Base-by-base conservation (phyloP, 163 green algal species). In the Prototheca cutis region DNA sequence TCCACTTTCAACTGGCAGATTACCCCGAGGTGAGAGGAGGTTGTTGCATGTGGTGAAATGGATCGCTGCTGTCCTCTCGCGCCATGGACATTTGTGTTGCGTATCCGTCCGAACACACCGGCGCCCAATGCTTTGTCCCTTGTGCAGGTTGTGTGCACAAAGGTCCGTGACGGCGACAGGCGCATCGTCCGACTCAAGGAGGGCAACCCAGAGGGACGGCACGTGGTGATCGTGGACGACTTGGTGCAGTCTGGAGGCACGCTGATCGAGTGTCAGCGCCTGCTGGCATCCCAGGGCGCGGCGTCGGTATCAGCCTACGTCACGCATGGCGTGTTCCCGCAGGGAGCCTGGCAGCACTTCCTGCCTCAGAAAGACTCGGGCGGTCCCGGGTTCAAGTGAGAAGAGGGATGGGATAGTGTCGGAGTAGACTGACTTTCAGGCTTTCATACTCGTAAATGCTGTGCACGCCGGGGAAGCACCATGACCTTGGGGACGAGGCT, bases 141-240 rank as follows among this genome's bases (percentile, higher is more conserved):
- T n/a, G n/a, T 33, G 33, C 77, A 91, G 85, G 81, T 97, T 24
- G 92, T 98, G 51, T 98, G 91, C 80, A 98, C 90, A 61, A 98
- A 98, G 75, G 90, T 96, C 34, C 76, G 92, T 18, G 84, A 98
- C 54, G 92, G 90, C n/a, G 83, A 85, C 58, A 96, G 96, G 81
- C 80, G 91, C 45, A 94, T 98, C 48, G 91, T 99, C 40, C 77
- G 84, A 58, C 72, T 97, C 24, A 87, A 94, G 75, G 91, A 97
- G 73, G 91, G 91, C 5, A 78, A 88, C 24, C 70, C 84, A 1
- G 52, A 73, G 47, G 89, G 85, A 6, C 78, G 89, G 13, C 93
- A 99, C 63, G 83, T 97, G 6, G 84, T 99, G n/a, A 98, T 99
- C 40, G 91, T 99, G 28, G 91, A 99, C 67, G 92, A 97, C 70